Conservation (phyloP, 352 stramenopile species). For the Globisporangium uncinulatum region DNA sequence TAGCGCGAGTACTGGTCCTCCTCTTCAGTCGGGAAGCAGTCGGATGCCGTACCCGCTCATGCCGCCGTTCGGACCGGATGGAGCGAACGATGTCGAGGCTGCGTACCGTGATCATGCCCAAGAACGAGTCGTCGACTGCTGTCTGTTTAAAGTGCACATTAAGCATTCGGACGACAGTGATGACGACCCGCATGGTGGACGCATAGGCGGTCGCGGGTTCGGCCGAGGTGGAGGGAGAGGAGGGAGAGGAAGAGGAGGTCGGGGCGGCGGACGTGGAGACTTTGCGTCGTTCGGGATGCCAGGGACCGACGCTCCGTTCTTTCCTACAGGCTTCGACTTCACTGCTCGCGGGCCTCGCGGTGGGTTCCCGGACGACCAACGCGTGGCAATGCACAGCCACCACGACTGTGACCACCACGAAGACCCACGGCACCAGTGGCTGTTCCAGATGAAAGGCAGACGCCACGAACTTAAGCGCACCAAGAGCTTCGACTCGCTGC, state of each 20-base stretch:
- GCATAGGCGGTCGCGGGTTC: slow-evolving; percentile 3
- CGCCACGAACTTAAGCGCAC: slow-evolving; percentile 20
- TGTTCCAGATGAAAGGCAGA: neutral
- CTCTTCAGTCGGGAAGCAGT: neutral
- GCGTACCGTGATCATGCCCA: slow-evolving; percentile 19
- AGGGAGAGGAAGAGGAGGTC: neutral
- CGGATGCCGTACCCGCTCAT: slow-evolving; percentile 11
- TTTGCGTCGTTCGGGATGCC: neutral
- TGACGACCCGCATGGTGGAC: neutral
- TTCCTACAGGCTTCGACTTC: neutral
- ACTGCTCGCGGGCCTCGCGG: no score
- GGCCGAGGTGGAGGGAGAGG: slow-evolving; percentile 17
- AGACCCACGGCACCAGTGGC: neutral
- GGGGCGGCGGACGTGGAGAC: neutral
- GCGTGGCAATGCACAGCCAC: neutral
- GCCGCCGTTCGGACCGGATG: slow-evolving; percentile 4
- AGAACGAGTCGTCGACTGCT: slow-evolving; percentile 30
- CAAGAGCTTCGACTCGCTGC: slow-evolving; percentile 50
- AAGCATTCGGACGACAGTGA: slow-evolving; percentile 11
- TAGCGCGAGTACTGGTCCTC: neutral
- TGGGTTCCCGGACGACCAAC: neutral
- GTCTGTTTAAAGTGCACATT: slow-evolving; percentile 33
- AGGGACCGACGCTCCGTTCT: slow-evolving; percentile 6
- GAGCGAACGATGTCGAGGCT: slow-evolving; percentile 4
- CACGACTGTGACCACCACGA: neutral